Base-by-base conservation (phyloP, 352 stramenopile species). In the Thraustochytrium striatum region DNA sequence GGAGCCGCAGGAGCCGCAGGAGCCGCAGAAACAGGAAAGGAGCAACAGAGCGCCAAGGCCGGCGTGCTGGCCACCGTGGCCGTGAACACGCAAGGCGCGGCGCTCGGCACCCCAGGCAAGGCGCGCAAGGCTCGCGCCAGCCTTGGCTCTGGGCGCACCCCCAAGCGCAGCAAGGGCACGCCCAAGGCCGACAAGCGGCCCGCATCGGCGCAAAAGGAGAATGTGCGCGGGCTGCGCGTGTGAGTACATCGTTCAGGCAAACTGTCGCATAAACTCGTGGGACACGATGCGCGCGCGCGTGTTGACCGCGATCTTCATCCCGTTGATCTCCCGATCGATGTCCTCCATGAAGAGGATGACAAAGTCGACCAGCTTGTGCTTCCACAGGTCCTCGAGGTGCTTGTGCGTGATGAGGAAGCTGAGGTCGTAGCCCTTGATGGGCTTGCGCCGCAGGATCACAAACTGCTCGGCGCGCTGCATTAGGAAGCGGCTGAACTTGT, bases 281-380 rank as follows among this genome's bases (percentile, higher is more conserved):
- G 93, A 93, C 68, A 98, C 93, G 69, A 95, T 94, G 70, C 93
- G 87, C 44, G 91, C 92, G 62, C 93, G 89, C 11, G 92, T 90
- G 82, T 98, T 97, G 53, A 98, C 88, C 52, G 92, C 92, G 84
- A 98, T 97, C 82, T 97, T 97, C 93, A 98, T 97, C 39, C 91
- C 92, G 82, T 91, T 97, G 85, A 98, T 97, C 84, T 98, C 93
- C 86, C 97, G 96, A 88, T 98, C 93, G 78, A 98, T 97, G 73
- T 97, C 94, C 84, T 97, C 92, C 93, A 98, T 98, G 86, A 98
- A 98, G 81, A 94, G 89, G 83, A 98, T 97, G 84, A 98, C 93
- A 81, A 98, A 98, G 85, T 97, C 91, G 65, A 98, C 93, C 57
- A 98, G 86, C 86, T 98, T 97, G 86, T 97, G 91, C 85, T 97